phyloP scores from a whole-genome alignment of 2,329 filamentous ascomycete genomes.

The Eurotiales sp. region DNA sequence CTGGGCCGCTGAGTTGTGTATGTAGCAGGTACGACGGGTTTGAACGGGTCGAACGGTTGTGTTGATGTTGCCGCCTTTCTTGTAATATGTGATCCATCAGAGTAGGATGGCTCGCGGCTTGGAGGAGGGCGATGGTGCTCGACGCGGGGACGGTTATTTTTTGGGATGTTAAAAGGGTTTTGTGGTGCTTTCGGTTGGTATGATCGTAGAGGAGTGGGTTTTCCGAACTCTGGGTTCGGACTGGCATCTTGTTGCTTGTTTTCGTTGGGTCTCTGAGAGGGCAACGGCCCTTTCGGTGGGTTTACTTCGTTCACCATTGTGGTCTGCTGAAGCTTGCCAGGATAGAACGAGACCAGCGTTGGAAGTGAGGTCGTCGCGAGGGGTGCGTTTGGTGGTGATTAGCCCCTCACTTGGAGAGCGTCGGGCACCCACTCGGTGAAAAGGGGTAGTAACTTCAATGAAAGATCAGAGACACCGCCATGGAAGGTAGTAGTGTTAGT shows the following conservation, averaged over 20 bases:
- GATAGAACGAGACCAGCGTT: too few relatives aligned
- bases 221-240: slow-evolving; percentile 53
- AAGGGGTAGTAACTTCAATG: neutral
- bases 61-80: slow-evolving; percentile 19
- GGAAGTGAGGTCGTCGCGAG: too few relatives aligned
- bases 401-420: neutral
- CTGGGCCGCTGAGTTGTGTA: slow-evolving; percentile 28
- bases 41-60: slow-evolving; percentile 39
- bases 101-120: slow-evolving; percentile 21
- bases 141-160: slow-evolving; percentile 44
- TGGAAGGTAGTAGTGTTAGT: neutral
- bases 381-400: too few relatives aligned
- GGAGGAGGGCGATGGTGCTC: slow-evolving; percentile 47
- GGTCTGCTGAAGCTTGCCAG: too few relatives aligned
- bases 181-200: slow-evolving; percentile 43
- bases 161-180: slow-evolving; percentile 52
- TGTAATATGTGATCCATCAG: slow-evolving; percentile 9
- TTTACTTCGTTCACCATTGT: slow-evolving; percentile 53
- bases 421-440: neutral
- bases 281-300: slow-evolving; percentile 35
- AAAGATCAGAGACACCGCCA: neutral
- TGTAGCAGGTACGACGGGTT: slow-evolving; percentile 34
- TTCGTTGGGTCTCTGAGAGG: slow-evolving; percentile 34
- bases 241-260: slow-evolving; percentile 30
- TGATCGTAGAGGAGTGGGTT: slow-evolving; percentile 53